Evolutionary conservation across 179 eudicot genomes (phyloP).

Genomic region (Heliamphora pulchella): DNA sequence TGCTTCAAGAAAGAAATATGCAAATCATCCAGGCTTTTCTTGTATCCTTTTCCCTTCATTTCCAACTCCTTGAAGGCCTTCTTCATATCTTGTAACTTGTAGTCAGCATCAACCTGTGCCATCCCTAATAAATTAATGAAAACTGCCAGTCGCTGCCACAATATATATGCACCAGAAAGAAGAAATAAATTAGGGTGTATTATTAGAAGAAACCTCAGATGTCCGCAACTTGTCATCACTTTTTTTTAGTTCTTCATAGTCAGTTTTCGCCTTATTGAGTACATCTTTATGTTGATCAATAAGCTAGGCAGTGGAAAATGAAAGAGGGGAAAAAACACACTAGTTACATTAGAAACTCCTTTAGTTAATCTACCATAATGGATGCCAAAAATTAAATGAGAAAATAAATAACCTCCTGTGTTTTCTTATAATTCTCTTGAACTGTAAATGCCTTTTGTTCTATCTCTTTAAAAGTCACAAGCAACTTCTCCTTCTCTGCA

Average conservation of each 20-base stretch:
- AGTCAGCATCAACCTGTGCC: constrained; percentile 89
- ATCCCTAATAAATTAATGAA: constrained; percentile 12
- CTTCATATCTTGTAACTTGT: constrained; percentile 83
- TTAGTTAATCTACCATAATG: neutral
- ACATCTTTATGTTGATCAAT: constrained; percentile 80
- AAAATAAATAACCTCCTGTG: constrained; percentile 49
- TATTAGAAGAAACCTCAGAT: constrained; percentile 50
- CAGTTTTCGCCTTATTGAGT: constrained; percentile 66
- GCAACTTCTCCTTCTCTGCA: constrained; percentile 53
- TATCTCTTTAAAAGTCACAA: constrained; percentile 55
- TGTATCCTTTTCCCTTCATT: constrained; percentile 73
- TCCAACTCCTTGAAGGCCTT: constrained; percentile 78
- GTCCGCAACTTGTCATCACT: constrained; percentile 76
- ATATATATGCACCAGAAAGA: neutral
- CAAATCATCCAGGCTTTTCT: constrained; percentile 67
- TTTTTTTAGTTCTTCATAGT: constrained; percentile 64
- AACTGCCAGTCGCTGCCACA: neutral
- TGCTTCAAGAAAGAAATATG: constrained; percentile 54
- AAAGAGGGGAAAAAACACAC: neutral
- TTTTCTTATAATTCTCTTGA: constrained; percentile 69
- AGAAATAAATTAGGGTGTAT: neutral
- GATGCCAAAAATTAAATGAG: neutral
- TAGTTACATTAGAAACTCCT: neutral
- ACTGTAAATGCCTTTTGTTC: constrained; percentile 77
- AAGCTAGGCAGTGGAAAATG: constrained; percentile 33